Base-by-base conservation (phyloP, 352 stramenopile species). In the Phytopythium sindhum region DNA sequence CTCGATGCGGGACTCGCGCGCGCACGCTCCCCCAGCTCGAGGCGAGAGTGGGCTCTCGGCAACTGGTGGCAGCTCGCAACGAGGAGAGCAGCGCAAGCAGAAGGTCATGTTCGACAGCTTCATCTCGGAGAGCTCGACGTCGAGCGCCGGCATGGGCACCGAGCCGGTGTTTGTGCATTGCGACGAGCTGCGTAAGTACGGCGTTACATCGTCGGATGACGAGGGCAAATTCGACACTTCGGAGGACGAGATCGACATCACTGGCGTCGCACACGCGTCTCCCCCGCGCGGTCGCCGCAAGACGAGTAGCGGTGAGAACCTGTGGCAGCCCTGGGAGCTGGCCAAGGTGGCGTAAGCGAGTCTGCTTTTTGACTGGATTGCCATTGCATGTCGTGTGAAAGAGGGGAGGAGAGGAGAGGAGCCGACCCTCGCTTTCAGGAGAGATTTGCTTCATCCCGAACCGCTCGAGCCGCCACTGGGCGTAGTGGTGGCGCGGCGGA, bases 281-380 rank as follows among this genome's bases (percentile, higher is more conserved):
- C 73, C 70, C 6, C 57, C 54, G 2, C 58, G 56, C 10, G 31
- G 31, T 21, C 66, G 54, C 6, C 77, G 66, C 28, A 84, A 84
- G 47, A 68, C 65, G 7, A 66, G 50, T 29, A 87, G 72, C 50
- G 70, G 59, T 4, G 72, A 93, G 44, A 70, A 77, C 31, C 60
- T 93, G 35, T 93, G 85, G 85, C 77, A 93, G 63, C 81, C 81
- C 4, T 93, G 81, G 85, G 85, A 93, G 63, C 70, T 91, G 10
- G 78, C 82, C 17, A 74, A 74, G 42, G 80, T 74, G 5, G 75
- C 74, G 2, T 90, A 69, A 60, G 37, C 28, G 68, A 50, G 10
- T 56, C 15, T 23, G 41, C 26, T 19, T 7, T 21, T 2, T 0
- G 42, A 48, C 7, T 48, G 42, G 42, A 48, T 14, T n/a, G 42